Percentiles rank a stretch among this genome's conserved stretches.
phyloP scores from a whole-genome alignment of 1,284 basidiomycete species.

The Albatrellus sp. region DNA sequence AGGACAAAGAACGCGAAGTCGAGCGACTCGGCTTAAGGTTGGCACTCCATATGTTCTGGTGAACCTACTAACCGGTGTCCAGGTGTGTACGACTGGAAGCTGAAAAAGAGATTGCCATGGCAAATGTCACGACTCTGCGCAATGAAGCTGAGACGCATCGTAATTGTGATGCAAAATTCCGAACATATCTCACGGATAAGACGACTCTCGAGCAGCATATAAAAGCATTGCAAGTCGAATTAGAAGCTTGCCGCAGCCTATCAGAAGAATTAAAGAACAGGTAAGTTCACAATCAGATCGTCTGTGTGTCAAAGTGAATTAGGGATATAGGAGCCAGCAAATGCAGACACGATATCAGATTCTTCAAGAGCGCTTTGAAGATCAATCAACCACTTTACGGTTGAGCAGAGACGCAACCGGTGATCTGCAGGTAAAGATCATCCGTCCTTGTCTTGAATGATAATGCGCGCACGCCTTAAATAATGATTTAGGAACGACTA shows the following conservation, averaged over 20 bases:
- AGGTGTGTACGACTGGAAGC: too few relatives aligned
- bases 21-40: too few relatives aligned
- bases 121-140: too few relatives aligned
- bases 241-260: not conserved
- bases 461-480: not conserved
- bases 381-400: slow-evolving; percentile 36
- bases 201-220: not conserved
- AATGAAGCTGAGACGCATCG: too few relatives aligned
- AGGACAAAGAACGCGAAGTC: too few relatives aligned
- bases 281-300: not conserved
- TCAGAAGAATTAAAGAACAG: slow-evolving; percentile 5
- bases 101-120: too few relatives aligned
- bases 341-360: slow-evolving; percentile 26
- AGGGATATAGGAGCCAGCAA: slow-evolving; percentile 13
- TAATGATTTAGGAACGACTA: slow-evolving; percentile 19
- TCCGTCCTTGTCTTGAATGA: not conserved
- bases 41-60: too few relatives aligned
- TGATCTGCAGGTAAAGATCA: slow-evolving; percentile 34
- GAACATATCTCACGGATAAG: not conserved
- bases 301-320: not conserved
- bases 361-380: slow-evolving; percentile 49
- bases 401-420: slow-evolving; percentile 40
- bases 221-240: not conserved
- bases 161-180: too few relatives aligned
- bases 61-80: too few relatives aligned